Conservation (phyloP, 352 stramenopile genomes). For the Globisporangium irregulare region DNA sequence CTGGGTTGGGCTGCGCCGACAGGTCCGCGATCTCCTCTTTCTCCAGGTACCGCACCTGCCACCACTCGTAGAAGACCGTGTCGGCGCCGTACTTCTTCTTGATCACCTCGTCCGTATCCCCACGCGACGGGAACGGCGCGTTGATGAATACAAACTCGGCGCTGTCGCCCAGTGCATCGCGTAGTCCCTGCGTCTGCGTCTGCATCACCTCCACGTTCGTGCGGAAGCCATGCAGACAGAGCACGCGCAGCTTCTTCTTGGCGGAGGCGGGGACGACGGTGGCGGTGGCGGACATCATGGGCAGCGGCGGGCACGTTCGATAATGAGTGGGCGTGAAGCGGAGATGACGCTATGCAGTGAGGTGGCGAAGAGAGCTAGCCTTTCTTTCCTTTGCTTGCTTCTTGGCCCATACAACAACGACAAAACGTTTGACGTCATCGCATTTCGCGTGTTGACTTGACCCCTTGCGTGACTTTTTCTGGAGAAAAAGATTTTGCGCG, state of each 20-base stretch:
- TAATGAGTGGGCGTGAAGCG: too few species aligned
- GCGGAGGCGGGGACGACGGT: not conserved
- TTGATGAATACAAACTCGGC: conserved; percentile 50
- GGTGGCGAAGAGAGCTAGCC: too few species aligned
- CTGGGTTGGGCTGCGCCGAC: conserved; percentile 18
- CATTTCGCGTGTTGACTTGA: too few species aligned
- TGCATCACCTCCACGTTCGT: conserved; percentile 51
- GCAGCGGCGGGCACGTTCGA: too few species aligned
- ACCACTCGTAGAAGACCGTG: conserved; percentile 49
- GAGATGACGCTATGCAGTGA: too few species aligned
- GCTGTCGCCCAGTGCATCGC: conserved; percentile 26
- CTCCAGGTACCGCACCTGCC: conserved; percentile 28
- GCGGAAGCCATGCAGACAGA: conserved; percentile 58
- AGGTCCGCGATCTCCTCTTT: conserved; percentile 21
- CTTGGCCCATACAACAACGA: too few species aligned
- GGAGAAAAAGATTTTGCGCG: too few species aligned
- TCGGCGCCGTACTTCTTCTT: conserved; percentile 24
- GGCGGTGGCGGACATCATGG: not conserved
- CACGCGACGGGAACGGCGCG: conserved; percentile 25
- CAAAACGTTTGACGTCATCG: conserved; percentile 12
- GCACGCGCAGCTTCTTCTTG: conserved; percentile 34
- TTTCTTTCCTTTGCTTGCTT: too few species aligned
- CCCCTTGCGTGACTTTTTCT: too few species aligned
- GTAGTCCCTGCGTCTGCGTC: conserved; percentile 42
- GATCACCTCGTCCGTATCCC: conserved; percentile 26